Evolutionary conservation across 768 basidiomycete genomes (phyloP).

Genomic region (Phylloporus scabripes): DNA sequence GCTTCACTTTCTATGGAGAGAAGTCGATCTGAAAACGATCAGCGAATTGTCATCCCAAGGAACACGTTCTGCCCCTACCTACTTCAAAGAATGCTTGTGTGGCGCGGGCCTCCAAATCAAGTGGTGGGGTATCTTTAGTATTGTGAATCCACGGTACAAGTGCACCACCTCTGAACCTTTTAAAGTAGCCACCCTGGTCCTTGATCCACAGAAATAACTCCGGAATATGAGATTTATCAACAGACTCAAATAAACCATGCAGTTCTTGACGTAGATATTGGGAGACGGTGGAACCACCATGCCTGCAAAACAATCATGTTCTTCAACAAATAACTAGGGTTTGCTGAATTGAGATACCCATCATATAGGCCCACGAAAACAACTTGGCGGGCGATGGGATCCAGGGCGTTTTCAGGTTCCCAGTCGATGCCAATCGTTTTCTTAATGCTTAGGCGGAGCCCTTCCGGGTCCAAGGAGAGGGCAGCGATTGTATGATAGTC

Average conservation of each 20-base stretch:
- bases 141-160: constrained; percentile 59
- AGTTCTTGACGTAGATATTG: constrained; percentile 81
- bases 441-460: constrained; percentile 61
- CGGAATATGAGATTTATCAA: constrained; percentile 62
- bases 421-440: constrained; percentile 62
- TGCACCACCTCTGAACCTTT: constrained; percentile 77
- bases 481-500: constrained; percentile 78
- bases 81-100: constrained; percentile 87
- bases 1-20: constrained; percentile 65
- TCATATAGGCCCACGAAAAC: constrained; percentile 90
- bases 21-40: constrained; percentile 51
- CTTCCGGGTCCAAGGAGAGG: constrained; percentile 69
- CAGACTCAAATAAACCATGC: constrained; percentile 79
- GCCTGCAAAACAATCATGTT: constrained; percentile 44
- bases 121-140: constrained; percentile 26
- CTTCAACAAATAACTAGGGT: not conserved
- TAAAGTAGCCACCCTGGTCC: constrained; percentile 85
- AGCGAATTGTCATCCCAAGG: constrained; percentile 1
- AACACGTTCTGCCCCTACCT: constrained; percentile 18
- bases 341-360: constrained; percentile 47
- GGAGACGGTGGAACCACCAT: constrained; percentile 88
- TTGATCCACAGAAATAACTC: constrained; percentile 74
- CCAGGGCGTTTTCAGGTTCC: constrained; percentile 53
- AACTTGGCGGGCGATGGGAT: constrained; percentile 64
- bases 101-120: constrained; percentile 82